Conservation (phyloP, 202 grass and related monocot species). For the Alloteropsis angusta region DNA sequence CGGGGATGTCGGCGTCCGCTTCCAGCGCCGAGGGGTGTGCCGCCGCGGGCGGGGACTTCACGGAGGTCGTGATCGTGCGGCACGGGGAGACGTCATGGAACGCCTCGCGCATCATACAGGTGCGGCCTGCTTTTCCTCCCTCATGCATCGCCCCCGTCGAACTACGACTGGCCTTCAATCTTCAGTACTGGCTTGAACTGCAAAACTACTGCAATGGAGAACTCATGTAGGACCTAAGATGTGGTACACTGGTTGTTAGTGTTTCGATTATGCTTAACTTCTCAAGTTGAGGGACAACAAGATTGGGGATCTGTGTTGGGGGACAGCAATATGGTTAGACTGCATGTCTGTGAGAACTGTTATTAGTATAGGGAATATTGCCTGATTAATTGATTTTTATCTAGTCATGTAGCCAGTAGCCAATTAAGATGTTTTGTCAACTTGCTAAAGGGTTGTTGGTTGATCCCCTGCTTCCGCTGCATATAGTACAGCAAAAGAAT, state of each 20-base stretch:
- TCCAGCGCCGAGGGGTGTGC: not conserved
- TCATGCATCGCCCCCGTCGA: not conserved
- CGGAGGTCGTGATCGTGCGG: constrained; percentile 76
- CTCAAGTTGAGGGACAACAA: not conserved
- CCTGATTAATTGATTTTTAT: not conserved
- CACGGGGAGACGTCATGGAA: constrained; percentile 76
- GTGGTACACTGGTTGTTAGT: not conserved
- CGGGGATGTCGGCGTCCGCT: constrained; percentile 19
- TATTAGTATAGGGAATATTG: not conserved
- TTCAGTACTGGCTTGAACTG: not conserved
- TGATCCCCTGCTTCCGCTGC: not conserved
- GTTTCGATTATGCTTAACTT: not conserved
- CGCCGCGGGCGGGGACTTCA: constrained; percentile 22
- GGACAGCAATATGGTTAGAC: not conserved
- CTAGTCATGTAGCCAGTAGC: not conserved
- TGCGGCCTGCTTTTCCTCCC: constrained; percentile 1
- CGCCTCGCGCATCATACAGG: constrained; percentile 72
- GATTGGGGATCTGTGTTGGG: not conserved
- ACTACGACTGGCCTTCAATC: not conserved
- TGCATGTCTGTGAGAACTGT: not conserved
- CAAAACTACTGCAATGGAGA: not conserved
- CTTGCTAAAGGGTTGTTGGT: not conserved
- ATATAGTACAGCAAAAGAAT: not conserved
- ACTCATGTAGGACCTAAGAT: not conserved
- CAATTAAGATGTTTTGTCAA: not conserved